phyloP scores from a whole-genome alignment of 2,329 filamentous ascomycete genomes.

The Diplodia mutila region DNA sequence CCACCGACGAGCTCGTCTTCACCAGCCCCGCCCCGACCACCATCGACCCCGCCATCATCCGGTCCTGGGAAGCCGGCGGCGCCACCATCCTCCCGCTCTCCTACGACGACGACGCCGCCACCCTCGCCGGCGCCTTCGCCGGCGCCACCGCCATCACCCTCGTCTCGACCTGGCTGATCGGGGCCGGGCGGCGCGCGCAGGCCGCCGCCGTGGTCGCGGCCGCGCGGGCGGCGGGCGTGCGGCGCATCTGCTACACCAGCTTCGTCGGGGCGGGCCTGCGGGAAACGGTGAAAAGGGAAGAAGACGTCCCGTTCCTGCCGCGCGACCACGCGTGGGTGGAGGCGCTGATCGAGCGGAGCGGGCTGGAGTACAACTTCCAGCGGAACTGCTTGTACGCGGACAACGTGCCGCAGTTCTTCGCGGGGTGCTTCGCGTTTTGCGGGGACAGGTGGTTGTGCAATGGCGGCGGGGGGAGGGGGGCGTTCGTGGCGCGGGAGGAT shows the following conservation, averaged over 20 bases:
- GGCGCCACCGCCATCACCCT: background rate
- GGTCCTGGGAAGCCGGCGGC: background rate
- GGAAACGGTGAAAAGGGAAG: background rate
- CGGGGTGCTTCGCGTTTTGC: background rate
- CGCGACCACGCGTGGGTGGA: conserved; percentile 5
- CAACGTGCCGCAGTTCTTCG: conserved; percentile 1
- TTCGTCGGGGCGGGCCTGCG: conserved; percentile 1
- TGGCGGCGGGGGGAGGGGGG: background rate
- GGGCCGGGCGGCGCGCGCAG: background rate
- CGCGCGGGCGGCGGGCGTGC: background rate
- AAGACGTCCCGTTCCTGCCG: conserved; percentile 6
- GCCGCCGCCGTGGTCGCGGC: background rate
- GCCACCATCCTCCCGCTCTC: background rate
- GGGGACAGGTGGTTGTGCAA: conserved; percentile 4
- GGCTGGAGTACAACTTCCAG: background rate
- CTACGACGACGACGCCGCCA: background rate
- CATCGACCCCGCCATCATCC: too few relatives aligned
- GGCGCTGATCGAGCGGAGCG: background rate
- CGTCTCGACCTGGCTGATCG: conserved; percentile 14
- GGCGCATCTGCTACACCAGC: conserved; percentile 11
- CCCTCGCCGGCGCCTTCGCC: background rate
- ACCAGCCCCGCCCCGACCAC: background rate
- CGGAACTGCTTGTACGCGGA: background rate
- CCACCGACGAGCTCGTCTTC: background rate
- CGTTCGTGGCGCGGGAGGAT: conserved; percentile 8